Evolutionary conservation across 2,329 filamentous ascomycete species (phyloP), one percentile per base, ranked within the genome.

Genomic region (Paradendryphiella salina): DNA sequence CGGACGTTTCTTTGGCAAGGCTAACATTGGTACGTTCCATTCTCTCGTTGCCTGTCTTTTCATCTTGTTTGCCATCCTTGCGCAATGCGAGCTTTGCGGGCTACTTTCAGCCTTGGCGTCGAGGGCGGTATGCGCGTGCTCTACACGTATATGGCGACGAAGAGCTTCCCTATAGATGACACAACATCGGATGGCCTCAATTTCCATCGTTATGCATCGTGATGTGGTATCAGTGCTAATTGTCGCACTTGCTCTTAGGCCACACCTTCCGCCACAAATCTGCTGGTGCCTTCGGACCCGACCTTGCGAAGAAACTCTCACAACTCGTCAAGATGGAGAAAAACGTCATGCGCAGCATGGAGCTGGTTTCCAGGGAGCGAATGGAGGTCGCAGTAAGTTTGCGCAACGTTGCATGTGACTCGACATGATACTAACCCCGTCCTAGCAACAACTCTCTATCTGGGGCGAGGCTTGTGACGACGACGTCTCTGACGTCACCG

Each of bases 241-340:
- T 43, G 18, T 23, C 6, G 20, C 9, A 8, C 18, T 39, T 44
- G 33, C 28, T 39, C 53, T 32, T 66, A 86, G 86, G 86, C 70
- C 84, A 89, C 80, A 83, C 80, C 34, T 84, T 91, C 72, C 84
- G 89, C 65, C 83, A 85, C 70, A 87, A 87, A 70, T 82, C 86
- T 35, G 87, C 88, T 58, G 89, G 88, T 62, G 86, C 88, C 65
- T 91, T 90, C 67, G 85, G 85, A 29, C 85, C 92, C 50, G 94
- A 99, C 69, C 86, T 99, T 52, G 88, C 94, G 52, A 96, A 96
- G 84, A 99, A 99, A 83, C 86, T 99, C 57, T 90, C 92, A 33
- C 90, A 96, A 79, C 84, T 99, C 45, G 94, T 99, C 59, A 99
- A 99, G 85, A 99, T 99, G 94, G 94, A 99, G 80, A 99, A 99